Evolutionary conservation across 2,329 filamentous ascomycete genomes (phyloP), one percentile per base, ranked within the genome.

Genomic region (Fusarium drepaniforme): DNA sequence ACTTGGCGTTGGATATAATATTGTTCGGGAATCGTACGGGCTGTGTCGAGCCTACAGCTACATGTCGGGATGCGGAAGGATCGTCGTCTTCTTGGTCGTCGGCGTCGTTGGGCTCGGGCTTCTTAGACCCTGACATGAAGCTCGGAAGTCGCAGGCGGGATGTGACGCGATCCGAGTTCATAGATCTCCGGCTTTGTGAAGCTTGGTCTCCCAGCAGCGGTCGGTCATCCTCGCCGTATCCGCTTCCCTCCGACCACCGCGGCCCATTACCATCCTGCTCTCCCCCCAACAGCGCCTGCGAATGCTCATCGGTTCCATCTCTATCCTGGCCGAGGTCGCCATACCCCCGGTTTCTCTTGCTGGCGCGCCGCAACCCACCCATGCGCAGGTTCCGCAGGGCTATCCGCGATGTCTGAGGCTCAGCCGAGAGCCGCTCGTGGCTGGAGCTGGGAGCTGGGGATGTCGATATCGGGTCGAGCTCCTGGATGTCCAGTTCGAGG

Each of bases 1-100:
- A 99, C 88, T 98, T 99, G 66, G 97, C 96, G 82, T 99, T 98
- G 40, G 96, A 98, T 59, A 99, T 90, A 67, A 95, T 90, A 83
- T 99, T 99, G 11, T 94, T 91, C 12, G 97, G 96, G 82, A 96
- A 98, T 76, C 93, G 92, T 60, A 92, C 88, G 33, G 90, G 83
- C 80, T 97, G 96, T 35, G 86, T 81, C 58, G 93, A 91, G 68
- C 95, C 96, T 63, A 98, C 94, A 3, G 91, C 87, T 35, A 98
- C 90, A 61, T 90, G 90, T 66, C 96, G 91, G 33, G 94, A 93
- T 1, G 94, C 88, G 8, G 91, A 91, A 6, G 93, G 90, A 78
- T 92, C 90, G 71, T 91, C 87, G 8, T 91, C 88, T 64, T 86
- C 85, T 57, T 88, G 85, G 57, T 87, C 86, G 30, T 88, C 88